Evolutionary conservation across 2,329 filamentous ascomycete genomes (phyloP).

Genomic region (Colletotrichum plurivorum): DNA sequence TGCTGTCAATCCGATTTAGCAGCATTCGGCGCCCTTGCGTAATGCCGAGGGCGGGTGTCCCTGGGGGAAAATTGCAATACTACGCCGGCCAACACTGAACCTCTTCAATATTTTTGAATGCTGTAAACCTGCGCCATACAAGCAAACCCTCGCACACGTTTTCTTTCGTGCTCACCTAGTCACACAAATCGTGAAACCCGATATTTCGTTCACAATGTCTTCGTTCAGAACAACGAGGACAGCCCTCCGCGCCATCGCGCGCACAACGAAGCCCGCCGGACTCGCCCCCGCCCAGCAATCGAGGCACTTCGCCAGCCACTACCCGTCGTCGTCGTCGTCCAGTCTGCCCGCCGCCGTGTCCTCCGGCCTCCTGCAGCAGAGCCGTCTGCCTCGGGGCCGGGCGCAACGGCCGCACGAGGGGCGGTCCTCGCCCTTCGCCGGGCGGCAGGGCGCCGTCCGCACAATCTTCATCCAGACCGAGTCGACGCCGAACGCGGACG

Average conservation of each 20-base stretch:
- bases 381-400: conserved; percentile 20
- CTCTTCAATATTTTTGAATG: not conserved
- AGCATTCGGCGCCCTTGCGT: conserved; percentile 14
- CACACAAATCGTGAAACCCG: not conserved
- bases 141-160: too few species aligned
- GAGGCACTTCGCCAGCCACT: conserved; percentile 33
- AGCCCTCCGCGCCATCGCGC: conserved; percentile 36
- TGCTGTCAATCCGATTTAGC: conserved; percentile 19
- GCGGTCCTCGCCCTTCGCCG: conserved; percentile 41
- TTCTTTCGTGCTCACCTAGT: not conserved
- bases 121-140: not conserved
- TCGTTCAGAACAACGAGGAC: conserved; percentile 35
- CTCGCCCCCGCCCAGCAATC: conserved; percentile 24
- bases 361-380: conserved; percentile 29
- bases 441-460: conserved; percentile 62
- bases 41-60: conserved; percentile 22
- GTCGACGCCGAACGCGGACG: conserved; percentile 93
- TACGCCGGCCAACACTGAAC: not conserved
- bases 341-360: conserved; percentile 37
- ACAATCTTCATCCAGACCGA: conserved; percentile 99
- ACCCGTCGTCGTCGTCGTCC: conserved; percentile 8
- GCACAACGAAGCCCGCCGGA: conserved; percentile 27
- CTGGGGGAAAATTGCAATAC: conserved; percentile 23
- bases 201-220: conserved; percentile 26
- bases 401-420: conserved; percentile 19